Evolutionary conservation across 2,329 filamentous ascomycete genomes (phyloP).

Genomic region (Colletotrichum eleusines): DNA sequence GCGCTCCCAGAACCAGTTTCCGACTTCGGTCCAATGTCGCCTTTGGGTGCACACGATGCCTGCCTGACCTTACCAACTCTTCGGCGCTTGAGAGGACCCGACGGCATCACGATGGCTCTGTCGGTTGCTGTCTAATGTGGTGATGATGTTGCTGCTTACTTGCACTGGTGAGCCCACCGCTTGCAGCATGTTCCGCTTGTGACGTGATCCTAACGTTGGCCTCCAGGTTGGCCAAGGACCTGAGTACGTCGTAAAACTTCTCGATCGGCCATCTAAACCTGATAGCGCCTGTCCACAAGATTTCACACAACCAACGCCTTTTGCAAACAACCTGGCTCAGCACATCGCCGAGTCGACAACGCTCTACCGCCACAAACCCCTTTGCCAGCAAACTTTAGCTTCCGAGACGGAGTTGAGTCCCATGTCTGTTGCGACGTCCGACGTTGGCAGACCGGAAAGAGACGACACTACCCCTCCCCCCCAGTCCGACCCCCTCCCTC

Average conservation of each 20-base stretch:
- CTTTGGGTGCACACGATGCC: background rate
- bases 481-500: slow-evolving; percentile 12
- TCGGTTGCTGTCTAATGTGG: slow-evolving; percentile 30
- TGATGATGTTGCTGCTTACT: slow-evolving; percentile 15
- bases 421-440: slow-evolving; percentile 23
- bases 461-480: slow-evolving; percentile 12
- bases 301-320: slow-evolving; percentile 39
- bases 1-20: background rate
- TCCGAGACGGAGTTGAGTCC: slow-evolving; percentile 19
- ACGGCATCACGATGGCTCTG: background rate
- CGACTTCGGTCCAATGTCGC: too few relatives aligned
- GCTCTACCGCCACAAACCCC: slow-evolving; percentile 18
- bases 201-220: slow-evolving; percentile 18
- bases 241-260: slow-evolving; percentile 44
- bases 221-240: slow-evolving; percentile 42
- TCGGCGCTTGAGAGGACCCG: background rate
- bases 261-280: slow-evolving; percentile 42
- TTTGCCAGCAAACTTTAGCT: slow-evolving; percentile 27
- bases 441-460: slow-evolving; percentile 26
- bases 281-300: slow-evolving; percentile 34
- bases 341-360: slow-evolving; percentile 34
- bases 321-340: slow-evolving; percentile 34
- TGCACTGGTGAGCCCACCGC: slow-evolving; percentile 31
- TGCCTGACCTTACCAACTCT: background rate
- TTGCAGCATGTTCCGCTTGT: background rate